phyloP scores from a whole-genome alignment of 169 alveolate genomes.

The Plasmodium ovale region DNA sequence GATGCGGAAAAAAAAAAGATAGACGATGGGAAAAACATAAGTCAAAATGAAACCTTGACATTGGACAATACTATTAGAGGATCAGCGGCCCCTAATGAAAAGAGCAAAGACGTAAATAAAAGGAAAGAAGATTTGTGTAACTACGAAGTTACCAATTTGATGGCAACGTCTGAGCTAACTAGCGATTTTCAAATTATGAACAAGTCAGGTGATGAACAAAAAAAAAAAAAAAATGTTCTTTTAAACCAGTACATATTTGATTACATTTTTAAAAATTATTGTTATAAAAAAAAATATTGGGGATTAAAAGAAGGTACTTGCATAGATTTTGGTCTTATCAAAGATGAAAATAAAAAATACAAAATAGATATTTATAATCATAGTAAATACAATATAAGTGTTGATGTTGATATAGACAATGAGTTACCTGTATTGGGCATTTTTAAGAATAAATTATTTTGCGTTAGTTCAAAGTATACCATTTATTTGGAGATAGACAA shows the following conservation, averaged over 20 bases:
- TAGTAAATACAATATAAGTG: constrained; percentile 47
- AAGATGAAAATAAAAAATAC: constrained; percentile 33
- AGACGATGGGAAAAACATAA: background rate
- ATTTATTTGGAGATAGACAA: constrained; percentile 35
- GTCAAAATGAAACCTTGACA: background rate
- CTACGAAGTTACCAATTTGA: constrained; percentile 21
- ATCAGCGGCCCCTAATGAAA: background rate
- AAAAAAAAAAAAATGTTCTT: background rate
- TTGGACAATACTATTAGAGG: background rate
- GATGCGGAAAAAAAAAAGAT: background rate
- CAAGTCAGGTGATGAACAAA: background rate
- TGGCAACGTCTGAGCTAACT: constrained; percentile 6
- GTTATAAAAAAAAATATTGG: constrained; percentile 66
- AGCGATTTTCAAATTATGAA: background rate
- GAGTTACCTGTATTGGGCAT: constrained; percentile 40
- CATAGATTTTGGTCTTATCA: constrained; percentile 17
- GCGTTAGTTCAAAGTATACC: constrained; percentile 49
- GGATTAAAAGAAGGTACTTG: constrained; percentile 15
- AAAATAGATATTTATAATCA: constrained; percentile 60
- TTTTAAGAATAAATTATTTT: constrained; percentile 63
- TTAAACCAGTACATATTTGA: constrained; percentile 36
- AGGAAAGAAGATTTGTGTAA: constrained; percentile 1
- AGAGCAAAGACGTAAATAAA: background rate
- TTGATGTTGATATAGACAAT: constrained; percentile 36
- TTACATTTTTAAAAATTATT: constrained; percentile 67